Base-by-base conservation (phyloP, 2,329 filamentous ascomycete species). In the Lecanicillium sp. region DNA sequence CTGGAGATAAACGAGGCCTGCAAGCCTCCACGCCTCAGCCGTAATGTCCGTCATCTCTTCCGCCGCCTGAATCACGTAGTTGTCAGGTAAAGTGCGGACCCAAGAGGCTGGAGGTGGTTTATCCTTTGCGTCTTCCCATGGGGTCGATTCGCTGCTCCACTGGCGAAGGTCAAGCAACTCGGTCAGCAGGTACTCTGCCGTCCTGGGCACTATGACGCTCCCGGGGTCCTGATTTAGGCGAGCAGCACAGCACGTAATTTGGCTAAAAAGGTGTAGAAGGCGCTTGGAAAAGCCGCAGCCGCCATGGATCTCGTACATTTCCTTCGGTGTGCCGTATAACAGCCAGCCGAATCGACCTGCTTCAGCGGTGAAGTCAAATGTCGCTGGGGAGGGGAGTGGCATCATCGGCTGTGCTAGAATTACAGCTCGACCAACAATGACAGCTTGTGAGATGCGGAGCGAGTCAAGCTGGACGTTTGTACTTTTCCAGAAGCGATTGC, bases 201-300 rank as follows among this genome's bases (percentile, higher is more conserved):
- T 60, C 14, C 54, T 45, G 3, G 58, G 58, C 6, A 58, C 48
- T 5, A 62, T 47, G 8, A 48, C 43, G 35, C 49, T 59, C 13
- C 54, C 51, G 2, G 48, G 50, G 14, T 62, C 55, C 33, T 63
- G 58, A 22, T 52, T 47, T 19, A 62, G 35, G 9, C 56, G 51
- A 4, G 60, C 53, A 15, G 60, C 51, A 27, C 58, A 53, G 38
- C 58, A 59, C 4, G 62, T 63, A 22, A 65, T 56, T 32, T 62
- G 59, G 29, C 57, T 58, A 30, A 65, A 51, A 9, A 48, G 51
- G 33, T 63, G 55, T 16, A 65, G 50, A 4, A 65, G 47, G 29
- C 55, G 59, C 37, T 60, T 63, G 0, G 62, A 65, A 40, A 65
- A 65, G 9, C 62, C 62, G 33, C 62, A 65, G 0, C 59, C 62